A percentile compares a stretch with the other conserved stretches of the same genome.
phyloP scores from a whole-genome alignment of 495 filamentous ascomycete species.

The Chaetomidium leptoderma region DNA sequence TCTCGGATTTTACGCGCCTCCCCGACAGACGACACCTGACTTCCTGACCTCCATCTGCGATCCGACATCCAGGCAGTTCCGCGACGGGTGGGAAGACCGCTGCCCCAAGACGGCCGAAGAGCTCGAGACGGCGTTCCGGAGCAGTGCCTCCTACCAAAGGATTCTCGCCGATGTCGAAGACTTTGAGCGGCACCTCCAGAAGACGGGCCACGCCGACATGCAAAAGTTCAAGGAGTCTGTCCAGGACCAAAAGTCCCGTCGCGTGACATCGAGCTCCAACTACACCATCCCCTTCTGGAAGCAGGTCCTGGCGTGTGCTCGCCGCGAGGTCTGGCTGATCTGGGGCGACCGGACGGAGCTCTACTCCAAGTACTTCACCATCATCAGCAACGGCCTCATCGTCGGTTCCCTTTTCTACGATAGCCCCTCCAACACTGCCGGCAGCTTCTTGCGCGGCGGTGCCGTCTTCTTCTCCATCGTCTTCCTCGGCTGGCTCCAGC shows the following conservation, averaged over 20 bases:
- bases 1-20: slow-evolving; percentile 50
- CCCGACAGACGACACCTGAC: slow-evolving; percentile 56
- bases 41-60: slow-evolving; percentile 71
- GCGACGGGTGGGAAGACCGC: slow-evolving; percentile 57
- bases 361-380: slow-evolving; percentile 53
- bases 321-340: slow-evolving; percentile 49
- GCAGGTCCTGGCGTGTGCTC: slow-evolving; percentile 47
- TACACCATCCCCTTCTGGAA: slow-evolving; percentile 55
- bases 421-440: slow-evolving; percentile 47
- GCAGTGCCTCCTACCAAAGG: slow-evolving; percentile 48
- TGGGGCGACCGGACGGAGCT: slow-evolving; percentile 59
- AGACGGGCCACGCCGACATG: slow-evolving; percentile 34
- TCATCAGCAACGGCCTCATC: slow-evolving; percentile 55
- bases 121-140: slow-evolving; percentile 56
- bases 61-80: slow-evolving; percentile 61
- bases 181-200: slow-evolving; percentile 40
- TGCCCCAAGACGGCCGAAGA: slow-evolving; percentile 59
- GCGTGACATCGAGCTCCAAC: slow-evolving; percentile 42
- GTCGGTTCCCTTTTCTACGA: slow-evolving; percentile 51
- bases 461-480: slow-evolving; percentile 68
- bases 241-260: slow-evolving; percentile 40
- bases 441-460: slow-evolving; percentile 54
- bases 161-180: slow-evolving; percentile 52
- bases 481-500: slow-evolving; percentile 74
- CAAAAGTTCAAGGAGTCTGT: slow-evolving; percentile 48